Evolutionary conservation across 345 rosid genomes (phyloP).

Genomic region (Bruguiera sexangula): DNA sequence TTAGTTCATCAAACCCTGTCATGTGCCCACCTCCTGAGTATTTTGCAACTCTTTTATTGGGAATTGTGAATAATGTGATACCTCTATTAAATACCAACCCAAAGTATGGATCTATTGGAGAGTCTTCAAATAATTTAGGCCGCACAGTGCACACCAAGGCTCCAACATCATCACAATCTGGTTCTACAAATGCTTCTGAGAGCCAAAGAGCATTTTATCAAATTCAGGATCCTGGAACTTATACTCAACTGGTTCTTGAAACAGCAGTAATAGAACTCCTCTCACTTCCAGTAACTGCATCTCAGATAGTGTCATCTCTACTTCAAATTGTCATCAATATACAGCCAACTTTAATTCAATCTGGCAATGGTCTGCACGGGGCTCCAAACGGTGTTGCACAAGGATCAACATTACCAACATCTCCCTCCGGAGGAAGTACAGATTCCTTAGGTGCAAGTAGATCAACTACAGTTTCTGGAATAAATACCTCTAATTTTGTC

Average conservation of each 20-base stretch:
- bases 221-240: constrained; percentile 97
- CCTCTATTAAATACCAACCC: constrained; percentile 77
- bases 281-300: constrained; percentile 84
- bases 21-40: constrained; percentile 87
- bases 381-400: constrained; percentile 65
- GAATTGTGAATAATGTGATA: constrained; percentile 88
- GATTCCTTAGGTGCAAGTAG: constrained; percentile 88
- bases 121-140: constrained; percentile 46
- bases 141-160: constrained; percentile 65
- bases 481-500: constrained; percentile 80
- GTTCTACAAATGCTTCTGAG: constrained; percentile 65
- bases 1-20: constrained; percentile 58
- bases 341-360: constrained; percentile 89
- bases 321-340: constrained; percentile 88
- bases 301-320: constrained; percentile 80
- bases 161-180: constrained; percentile 68
- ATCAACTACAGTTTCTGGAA: constrained; percentile 73
- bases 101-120: constrained; percentile 60
- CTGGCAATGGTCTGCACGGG: constrained; percentile 81
- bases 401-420: constrained; percentile 78
- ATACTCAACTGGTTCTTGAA: constrained; percentile 91
- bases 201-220: constrained; percentile 89
- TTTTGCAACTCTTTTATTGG: constrained; percentile 79
- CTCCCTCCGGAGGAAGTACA: constrained; percentile 96
- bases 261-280: constrained; percentile 92